Percentiles rank a stretch among this genome's conserved stretches.
phyloP scores from a whole-genome alignment of 495 filamentous ascomycete genomes.

The Ascobolus immersus region DNA sequence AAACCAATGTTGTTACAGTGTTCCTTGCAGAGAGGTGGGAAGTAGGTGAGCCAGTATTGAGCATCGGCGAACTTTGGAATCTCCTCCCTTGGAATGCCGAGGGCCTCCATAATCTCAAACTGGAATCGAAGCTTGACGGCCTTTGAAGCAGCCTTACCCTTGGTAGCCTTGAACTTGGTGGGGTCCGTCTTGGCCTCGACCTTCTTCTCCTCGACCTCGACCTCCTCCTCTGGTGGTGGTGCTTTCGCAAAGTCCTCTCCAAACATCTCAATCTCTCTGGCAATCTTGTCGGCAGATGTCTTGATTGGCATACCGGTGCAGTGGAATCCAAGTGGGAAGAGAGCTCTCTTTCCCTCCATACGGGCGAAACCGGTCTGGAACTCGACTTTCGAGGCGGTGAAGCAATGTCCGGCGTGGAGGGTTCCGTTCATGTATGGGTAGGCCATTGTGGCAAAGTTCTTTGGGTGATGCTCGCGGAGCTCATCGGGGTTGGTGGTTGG shows the following conservation, averaged over 20 bases:
- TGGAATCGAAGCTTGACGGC: slow-evolving; percentile 66
- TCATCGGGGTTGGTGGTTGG: slow-evolving; percentile 45
- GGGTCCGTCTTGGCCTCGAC: slow-evolving; percentile 35
- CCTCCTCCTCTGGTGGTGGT: slow-evolving; percentile 31
- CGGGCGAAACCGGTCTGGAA: slow-evolving; percentile 60
- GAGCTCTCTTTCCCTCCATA: slow-evolving; percentile 65
- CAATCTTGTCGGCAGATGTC: slow-evolving; percentile 83
- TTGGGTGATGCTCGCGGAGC: slow-evolving; percentile 56
- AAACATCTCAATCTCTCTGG: slow-evolving; percentile 69
- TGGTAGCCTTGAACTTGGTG: slow-evolving; percentile 79
- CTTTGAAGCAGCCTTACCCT: slow-evolving; percentile 83
- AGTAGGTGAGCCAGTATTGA: slow-evolving; percentile 64
- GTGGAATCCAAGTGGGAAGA: slow-evolving; percentile 86
- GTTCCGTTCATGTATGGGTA: slow-evolving; percentile 96
- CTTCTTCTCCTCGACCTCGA: slow-evolving; percentile 8
- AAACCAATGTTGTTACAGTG: slow-evolving; percentile 67
- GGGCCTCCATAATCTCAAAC: slow-evolving; percentile 68
- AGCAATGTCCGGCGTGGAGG: slow-evolving; percentile 74
- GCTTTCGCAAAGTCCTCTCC: slow-evolving; percentile 64
- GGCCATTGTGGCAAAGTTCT: slow-evolving; percentile 82
- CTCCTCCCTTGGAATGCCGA: slow-evolving; percentile 59
- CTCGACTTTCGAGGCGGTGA: slow-evolving; percentile 73
- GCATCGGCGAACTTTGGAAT: slow-evolving; percentile 84
- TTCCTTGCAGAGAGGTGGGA: slow-evolving; percentile 55
- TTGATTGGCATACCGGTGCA: slow-evolving; percentile 97